phyloP scores from a whole-genome alignment of 768 basidiomycete species.

The Mycena vitilis region DNA sequence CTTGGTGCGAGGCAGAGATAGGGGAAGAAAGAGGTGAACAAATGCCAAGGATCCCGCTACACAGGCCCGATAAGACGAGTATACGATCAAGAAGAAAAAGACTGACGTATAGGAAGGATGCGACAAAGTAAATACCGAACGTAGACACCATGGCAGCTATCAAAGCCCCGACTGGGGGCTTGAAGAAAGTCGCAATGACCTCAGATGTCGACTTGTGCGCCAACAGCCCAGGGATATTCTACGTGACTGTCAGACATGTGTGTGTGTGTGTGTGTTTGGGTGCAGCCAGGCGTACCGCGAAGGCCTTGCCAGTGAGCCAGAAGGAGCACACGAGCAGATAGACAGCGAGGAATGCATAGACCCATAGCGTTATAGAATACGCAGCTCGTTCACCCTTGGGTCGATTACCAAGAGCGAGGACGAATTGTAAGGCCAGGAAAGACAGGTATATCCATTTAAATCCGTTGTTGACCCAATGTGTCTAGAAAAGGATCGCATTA shows the following conservation, averaged over 20 bases:
- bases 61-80: neutral
- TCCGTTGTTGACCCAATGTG: slow-evolving; percentile 86
- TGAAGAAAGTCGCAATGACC: slow-evolving; percentile 73
- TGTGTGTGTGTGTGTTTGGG: too few species aligned
- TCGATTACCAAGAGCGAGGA: slow-evolving; percentile 61
- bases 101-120: slow-evolving; percentile 63
- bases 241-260: too few species aligned
- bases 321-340: slow-evolving; percentile 92
- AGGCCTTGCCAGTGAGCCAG: slow-evolving; percentile 84
- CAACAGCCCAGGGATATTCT: slow-evolving; percentile 68
- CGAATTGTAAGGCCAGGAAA: slow-evolving; percentile 79
- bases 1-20: slow-evolving; percentile 91
- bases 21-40: slow-evolving; percentile 94
- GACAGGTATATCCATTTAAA: slow-evolving; percentile 91
- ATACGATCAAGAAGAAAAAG: neutral
- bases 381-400: slow-evolving; percentile 78
- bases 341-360: slow-evolving; percentile 84
- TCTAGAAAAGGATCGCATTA: slow-evolving; percentile 56
- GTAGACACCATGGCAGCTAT: slow-evolving; percentile 91
- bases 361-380: slow-evolving; percentile 78
- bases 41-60: slow-evolving; percentile 97
- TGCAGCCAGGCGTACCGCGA: slow-evolving; percentile 66
- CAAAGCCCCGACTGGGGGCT: slow-evolving; percentile 80
- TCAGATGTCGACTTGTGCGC: slow-evolving; percentile 59
- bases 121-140: slow-evolving; percentile 86